phyloP scores from a whole-genome alignment of 2,329 filamentous ascomycete species.

The Leptographium galeiforme region DNA sequence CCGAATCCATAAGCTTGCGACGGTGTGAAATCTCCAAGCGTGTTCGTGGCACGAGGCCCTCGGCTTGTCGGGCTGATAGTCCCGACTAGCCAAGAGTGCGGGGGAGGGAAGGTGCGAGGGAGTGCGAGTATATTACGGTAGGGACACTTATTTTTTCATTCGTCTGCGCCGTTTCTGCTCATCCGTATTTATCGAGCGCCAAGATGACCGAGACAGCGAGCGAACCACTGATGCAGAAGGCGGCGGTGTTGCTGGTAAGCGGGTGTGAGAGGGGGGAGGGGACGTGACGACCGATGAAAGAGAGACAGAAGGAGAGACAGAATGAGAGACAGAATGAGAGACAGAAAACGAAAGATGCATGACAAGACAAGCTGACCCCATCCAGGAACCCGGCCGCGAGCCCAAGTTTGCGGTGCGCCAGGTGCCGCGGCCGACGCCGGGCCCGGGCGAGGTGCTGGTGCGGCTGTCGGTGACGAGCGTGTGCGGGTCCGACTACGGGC shows the following conservation, averaged over 20 bases:
- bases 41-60: neutral
- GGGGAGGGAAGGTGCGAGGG: neutral
- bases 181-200: neutral
- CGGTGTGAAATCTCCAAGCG: no score
- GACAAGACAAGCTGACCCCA: neutral
- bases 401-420: constrained; percentile 13
- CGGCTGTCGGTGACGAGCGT: constrained; percentile 21
- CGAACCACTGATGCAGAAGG: no score
- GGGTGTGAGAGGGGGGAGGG: no score
- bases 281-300: no score
- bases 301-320: no score
- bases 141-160: no score
- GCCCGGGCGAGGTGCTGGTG: constrained; percentile 21
- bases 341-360: no score
- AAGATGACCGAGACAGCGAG: no score
- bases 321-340: no score
- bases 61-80: neutral
- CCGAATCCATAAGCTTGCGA: neutral
- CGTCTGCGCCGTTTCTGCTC: no score
- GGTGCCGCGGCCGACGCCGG: constrained; percentile 15
- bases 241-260: no score
- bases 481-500: constrained; percentile 25
- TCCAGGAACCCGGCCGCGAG: constrained; percentile 2
- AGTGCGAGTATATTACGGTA: neutral
- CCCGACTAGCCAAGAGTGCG: neutral